These are phyloP conservation scores for Candida succiphila DNA, from an alignment of 805 yeast species.

Conservation along the genomic window DNA sequence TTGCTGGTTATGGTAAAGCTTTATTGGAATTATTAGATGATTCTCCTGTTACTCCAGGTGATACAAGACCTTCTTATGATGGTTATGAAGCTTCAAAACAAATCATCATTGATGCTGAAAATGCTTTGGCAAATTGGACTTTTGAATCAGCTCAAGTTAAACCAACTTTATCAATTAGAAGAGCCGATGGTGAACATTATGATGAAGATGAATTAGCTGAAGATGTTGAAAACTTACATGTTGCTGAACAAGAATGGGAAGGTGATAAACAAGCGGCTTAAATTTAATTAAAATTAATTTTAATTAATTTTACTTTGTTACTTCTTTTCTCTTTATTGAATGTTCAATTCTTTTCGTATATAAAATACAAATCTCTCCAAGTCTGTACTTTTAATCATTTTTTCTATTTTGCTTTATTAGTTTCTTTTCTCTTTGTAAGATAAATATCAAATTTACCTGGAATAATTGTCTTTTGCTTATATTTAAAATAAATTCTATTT, in stretches of 20 bases:
- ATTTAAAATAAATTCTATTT: no score
- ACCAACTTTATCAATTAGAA: constrained; percentile 66
- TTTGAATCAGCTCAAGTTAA: constrained; percentile 73
- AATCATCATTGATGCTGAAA: constrained; percentile 78
- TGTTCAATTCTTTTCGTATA: no score
- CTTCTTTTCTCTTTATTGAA: no score
- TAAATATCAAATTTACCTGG: background rate
- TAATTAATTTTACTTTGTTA: background rate
- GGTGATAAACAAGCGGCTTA: constrained; percentile 18
- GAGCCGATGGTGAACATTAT: constrained; percentile 29
- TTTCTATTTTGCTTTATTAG: no score
- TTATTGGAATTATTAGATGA: constrained; percentile 75
- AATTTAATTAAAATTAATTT: constrained; percentile 1
- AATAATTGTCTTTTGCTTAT: background rate
- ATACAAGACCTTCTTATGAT: constrained; percentile 81
- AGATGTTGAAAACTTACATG: constrained; percentile 38
- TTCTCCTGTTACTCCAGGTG: constrained; percentile 85
- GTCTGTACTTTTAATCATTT: no score
- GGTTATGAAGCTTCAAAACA: constrained; percentile 86
- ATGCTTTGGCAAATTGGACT: constrained; percentile 78
- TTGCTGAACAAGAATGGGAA: constrained; percentile 40
- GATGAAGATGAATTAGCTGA: constrained; percentile 42
- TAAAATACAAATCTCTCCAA: no score
- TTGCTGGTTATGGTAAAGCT: constrained; percentile 88
- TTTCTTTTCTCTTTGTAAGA: no score